phyloP scores from a whole-genome alignment of 2,329 filamentous ascomycete genomes.

The Calonectria pseudoreteaudii region DNA sequence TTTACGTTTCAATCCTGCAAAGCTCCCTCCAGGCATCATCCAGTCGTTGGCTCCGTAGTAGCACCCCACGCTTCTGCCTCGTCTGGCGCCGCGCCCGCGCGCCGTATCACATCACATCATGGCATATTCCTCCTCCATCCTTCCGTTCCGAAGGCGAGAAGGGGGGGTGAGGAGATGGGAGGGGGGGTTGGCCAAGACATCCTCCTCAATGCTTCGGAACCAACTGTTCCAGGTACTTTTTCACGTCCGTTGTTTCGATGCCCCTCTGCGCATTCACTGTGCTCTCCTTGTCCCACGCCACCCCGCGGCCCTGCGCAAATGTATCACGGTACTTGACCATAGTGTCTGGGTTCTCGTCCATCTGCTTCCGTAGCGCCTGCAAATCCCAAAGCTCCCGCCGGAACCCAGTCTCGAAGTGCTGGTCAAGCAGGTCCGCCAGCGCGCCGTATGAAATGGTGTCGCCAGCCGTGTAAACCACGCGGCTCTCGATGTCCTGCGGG shows the following conservation, averaged over 20 bases:
- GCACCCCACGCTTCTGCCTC: neutral
- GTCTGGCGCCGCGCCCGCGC: neutral
- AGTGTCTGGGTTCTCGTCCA: slow-evolving; percentile 59
- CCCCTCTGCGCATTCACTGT: slow-evolving; percentile 66
- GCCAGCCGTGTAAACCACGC: slow-evolving; percentile 70
- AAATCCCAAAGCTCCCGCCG: slow-evolving; percentile 62
- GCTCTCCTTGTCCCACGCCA: slow-evolving; percentile 66
- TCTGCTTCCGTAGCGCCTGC: slow-evolving; percentile 56
- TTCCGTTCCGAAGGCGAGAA: neutral
- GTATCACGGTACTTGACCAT: slow-evolving; percentile 71
- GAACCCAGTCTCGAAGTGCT: slow-evolving; percentile 53
- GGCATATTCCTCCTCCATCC: slow-evolving; percentile 15
- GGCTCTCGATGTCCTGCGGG: slow-evolving; percentile 47
- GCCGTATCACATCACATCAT: neutral
- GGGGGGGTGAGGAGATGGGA: no score
- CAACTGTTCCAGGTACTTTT: slow-evolving; percentile 50
- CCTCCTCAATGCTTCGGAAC: neutral
- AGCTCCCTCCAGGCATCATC: slow-evolving; percentile 9
- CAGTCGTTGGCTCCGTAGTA: neutral
- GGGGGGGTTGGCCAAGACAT: neutral
- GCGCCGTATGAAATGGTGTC: slow-evolving; percentile 70
- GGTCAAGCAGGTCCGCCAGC: slow-evolving; percentile 65
- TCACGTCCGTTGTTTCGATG: slow-evolving; percentile 58
- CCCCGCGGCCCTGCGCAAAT: slow-evolving; percentile 69
- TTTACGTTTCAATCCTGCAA: neutral